Evolutionary conservation across 768 basidiomycete genomes (phyloP).

Genomic region (Collybia nuda): DNA sequence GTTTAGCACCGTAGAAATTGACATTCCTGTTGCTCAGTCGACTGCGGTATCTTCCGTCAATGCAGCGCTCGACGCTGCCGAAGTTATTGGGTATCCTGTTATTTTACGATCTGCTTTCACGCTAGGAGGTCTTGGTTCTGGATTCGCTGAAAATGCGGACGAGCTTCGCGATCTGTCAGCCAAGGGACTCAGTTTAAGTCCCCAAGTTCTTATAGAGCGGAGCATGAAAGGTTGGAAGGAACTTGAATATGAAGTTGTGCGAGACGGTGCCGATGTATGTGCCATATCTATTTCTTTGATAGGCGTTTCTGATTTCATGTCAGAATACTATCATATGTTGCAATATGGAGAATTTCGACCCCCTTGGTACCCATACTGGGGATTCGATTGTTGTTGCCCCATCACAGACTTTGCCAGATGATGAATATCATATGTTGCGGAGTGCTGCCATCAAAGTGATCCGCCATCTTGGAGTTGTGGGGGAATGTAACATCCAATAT

Average conservation of each 20-base stretch:
- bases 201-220: conserved; percentile 96
- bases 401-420: conserved; percentile 95
- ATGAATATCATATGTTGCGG: conserved; percentile 99
- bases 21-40: conserved; percentile 93
- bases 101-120: conserved; percentile 97
- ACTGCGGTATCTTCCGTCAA: conserved; percentile 96
- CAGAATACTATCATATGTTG: conserved; percentile 99
- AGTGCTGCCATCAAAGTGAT: conserved; percentile 96
- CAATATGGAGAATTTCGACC: conserved; percentile 99
- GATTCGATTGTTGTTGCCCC: conserved; percentile 99
- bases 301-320: conserved; percentile 9
- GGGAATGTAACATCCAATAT: conserved; percentile 98
- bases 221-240: conserved; percentile 99
- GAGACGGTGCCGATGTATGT: conserved; percentile 94
- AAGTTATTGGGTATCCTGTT: conserved; percentile 92
- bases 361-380: conserved; percentile 97
- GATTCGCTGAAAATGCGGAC: conserved; percentile 92
- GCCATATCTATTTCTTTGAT: conserved; percentile 2
- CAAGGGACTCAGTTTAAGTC: conserved; percentile 85
- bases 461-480: conserved; percentile 88
- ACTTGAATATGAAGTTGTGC: conserved; percentile 98
- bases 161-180: conserved; percentile 94
- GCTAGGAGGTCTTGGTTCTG: conserved; percentile 96
- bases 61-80: conserved; percentile 89
- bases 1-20: conserved; percentile 68